Conservation (phyloP, 129 eudicot genomes). For the Saussurea involucrata region DNA sequence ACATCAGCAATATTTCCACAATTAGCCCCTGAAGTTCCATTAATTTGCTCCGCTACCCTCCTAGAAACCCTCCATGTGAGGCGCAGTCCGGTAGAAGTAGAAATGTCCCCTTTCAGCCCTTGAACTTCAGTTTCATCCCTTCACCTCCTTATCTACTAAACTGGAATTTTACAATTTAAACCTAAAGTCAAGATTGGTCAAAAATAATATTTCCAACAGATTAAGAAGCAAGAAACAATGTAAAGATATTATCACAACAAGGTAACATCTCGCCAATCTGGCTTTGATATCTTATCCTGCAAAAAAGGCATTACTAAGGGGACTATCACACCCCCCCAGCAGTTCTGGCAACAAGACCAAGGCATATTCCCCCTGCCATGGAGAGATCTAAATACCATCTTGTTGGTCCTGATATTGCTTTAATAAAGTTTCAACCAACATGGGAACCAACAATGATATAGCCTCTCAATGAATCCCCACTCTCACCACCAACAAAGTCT, state of each 20-base stretch:
- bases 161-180: too few relatives aligned
- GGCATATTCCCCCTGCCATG: constrained; percentile 95
- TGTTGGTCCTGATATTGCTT: constrained; percentile 91
- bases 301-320: constrained; percentile 92
- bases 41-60: too few relatives aligned
- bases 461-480: constrained; percentile 78
- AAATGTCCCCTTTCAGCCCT: too few relatives aligned
- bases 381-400: constrained; percentile 77
- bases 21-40: too few relatives aligned
- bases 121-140: too few relatives aligned
- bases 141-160: too few relatives aligned
- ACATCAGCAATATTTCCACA: too few relatives aligned
- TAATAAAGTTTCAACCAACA: constrained; percentile 79
- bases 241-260: constrained; percentile 81
- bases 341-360: constrained; percentile 84
- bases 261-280: constrained; percentile 87
- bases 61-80: too few relatives aligned
- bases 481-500: constrained; percentile 50
- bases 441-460: constrained; percentile 57
- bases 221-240: constrained; percentile 67
- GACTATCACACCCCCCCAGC: constrained; percentile 79
- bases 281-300: constrained; percentile 52
- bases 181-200: too few relatives aligned
- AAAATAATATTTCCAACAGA: too few relatives aligned
- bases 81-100: too few relatives aligned